These are phyloP conservation scores for Diddensiella santjacobensis DNA, from an alignment of 805 yeast species.

Conservation along the genomic window DNA sequence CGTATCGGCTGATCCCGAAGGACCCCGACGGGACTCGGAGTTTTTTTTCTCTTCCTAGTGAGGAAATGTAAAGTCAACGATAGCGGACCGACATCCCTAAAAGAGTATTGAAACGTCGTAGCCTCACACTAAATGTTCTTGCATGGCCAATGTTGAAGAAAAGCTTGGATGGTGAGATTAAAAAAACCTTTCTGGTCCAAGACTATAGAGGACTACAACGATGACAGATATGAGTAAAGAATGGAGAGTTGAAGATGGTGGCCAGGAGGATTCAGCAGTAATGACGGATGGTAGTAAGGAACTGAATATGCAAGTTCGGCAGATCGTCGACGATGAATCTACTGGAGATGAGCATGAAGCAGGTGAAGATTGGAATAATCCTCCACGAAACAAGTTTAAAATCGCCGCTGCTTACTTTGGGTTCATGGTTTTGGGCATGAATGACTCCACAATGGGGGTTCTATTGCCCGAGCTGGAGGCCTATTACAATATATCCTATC, in stretches of 20 bases:
- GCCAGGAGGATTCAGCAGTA: neutral
- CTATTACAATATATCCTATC: slow-evolving; percentile 47
- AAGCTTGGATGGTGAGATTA: too few relatives aligned
- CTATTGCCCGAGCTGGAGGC: slow-evolving; percentile 49
- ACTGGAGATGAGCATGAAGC: neutral
- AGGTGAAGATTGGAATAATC: slow-evolving; percentile 17
- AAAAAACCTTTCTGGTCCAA: too few relatives aligned
- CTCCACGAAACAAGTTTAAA: slow-evolving; percentile 12
- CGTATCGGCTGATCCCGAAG: too few relatives aligned
- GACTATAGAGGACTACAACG: too few relatives aligned
- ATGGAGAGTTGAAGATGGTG: neutral
- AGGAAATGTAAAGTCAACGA: too few relatives aligned
- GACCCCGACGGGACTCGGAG: too few relatives aligned
- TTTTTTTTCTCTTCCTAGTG: too few relatives aligned
- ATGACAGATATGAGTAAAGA: too few relatives aligned
- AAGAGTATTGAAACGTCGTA: neutral
- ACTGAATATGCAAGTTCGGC: neutral
- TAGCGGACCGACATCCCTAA: neutral
- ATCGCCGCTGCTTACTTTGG: slow-evolving; percentile 20
- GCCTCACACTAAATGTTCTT: neutral
- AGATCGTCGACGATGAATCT: neutral
- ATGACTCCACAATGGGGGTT: slow-evolving; percentile 60
- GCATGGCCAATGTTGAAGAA: too few relatives aligned
- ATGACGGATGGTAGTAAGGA: neutral
- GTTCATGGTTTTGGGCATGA: slow-evolving; percentile 49